Evolutionary conservation across 1,139 yeast genomes (phyloP), one percentile per base, ranked within the genome.

Genomic region (Torulaspora pretoriensis): DNA sequence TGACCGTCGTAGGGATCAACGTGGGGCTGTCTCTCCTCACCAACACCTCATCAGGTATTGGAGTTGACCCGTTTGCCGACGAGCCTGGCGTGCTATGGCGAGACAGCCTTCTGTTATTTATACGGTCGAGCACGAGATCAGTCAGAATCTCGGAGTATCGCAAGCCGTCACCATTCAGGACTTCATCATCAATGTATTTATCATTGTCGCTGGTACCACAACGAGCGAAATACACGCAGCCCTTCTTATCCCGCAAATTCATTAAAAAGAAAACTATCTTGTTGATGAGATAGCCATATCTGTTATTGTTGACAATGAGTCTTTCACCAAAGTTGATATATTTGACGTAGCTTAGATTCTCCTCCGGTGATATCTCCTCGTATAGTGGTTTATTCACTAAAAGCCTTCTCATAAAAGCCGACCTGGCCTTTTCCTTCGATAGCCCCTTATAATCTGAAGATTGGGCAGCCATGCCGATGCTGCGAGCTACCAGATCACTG

Each of bases 241-340:
- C 96, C 46, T 80, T 75, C 63, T 88, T 86, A 57, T 87, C 82
- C 54, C 88, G 77, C 10, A 92, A 76, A 67, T 90, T 90, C 88
- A 90, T 85, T 60, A 90, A 71, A 67, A 86, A 90, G 65, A 87
- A 88, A 17, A 90, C 88, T 35, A 90, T 92, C 59, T 92, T 83
- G 63, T 90, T 87, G 51, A 88, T 82, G 63, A 92, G 73, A 64
- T 90, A 92, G 12, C 97, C 97, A 55, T 86, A 78, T 55, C 83
- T 83, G 31, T 92, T 81, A 59, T 86, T 80, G 37, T 61, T 56
- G 50, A 92, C 77, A 43, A 85, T 81, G 48, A 94, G 75, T 50
- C 85, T 70, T 62, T 89, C 92, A n/a, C 96, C 96, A 63, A 90
- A 92, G 64, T 92, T 89, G 58, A 87, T 82, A 55, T 87, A 78